Percentiles rank a stretch among this genome's conserved stretches.
phyloP scores from a whole-genome alignment of 2,329 filamentous ascomycete species.

The Coniochaeta hoffmannii region DNA sequence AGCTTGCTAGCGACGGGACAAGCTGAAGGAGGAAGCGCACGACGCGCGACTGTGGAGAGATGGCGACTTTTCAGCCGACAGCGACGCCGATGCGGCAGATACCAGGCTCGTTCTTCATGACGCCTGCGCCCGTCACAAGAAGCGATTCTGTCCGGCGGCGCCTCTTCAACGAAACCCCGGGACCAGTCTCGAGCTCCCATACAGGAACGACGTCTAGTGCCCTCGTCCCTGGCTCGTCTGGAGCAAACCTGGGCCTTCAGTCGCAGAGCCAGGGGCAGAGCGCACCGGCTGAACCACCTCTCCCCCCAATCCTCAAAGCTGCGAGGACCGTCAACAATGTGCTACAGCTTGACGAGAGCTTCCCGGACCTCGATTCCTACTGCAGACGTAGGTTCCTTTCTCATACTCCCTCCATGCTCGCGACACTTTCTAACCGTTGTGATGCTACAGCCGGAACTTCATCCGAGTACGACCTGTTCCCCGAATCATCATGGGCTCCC shows the following conservation, averaged over 20 bases:
- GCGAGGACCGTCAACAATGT: conserved; percentile 77
- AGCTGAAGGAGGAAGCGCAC: neutral
- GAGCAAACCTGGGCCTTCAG: neutral
- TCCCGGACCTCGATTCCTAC: conserved; percentile 84
- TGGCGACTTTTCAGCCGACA: conserved; percentile 15
- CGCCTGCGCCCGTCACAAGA: conserved; percentile 54
- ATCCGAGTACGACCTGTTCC: conserved; percentile 79
- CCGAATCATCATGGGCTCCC: conserved; percentile 67
- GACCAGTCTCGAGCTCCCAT: conserved; percentile 2
- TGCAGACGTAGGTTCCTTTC: conserved; percentile 62
- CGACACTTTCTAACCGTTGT: conserved; percentile 12
- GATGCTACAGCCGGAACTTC: conserved; percentile 66
- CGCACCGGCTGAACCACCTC: conserved; percentile 29
- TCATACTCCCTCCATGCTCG: neutral
- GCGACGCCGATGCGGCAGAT: conserved; percentile 64
- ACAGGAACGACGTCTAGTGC: conserved; percentile 4
- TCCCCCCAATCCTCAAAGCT: conserved; percentile 70
- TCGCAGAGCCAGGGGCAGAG: conserved; percentile 11
- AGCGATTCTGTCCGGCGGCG: conserved; percentile 43
- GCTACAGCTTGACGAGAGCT: conserved; percentile 68
- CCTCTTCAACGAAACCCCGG: conserved; percentile 32
- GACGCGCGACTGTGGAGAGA: neutral
- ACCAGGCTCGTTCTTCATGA: conserved; percentile 70
- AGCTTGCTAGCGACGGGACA: neutral
- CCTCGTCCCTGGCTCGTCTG: conserved; percentile 15